A percentile compares a stretch with the other conserved stretches of the same genome.
phyloP scores from a whole-genome alignment of 1,284 basidiomycete species.

The Leccinum fuscescens region DNA sequence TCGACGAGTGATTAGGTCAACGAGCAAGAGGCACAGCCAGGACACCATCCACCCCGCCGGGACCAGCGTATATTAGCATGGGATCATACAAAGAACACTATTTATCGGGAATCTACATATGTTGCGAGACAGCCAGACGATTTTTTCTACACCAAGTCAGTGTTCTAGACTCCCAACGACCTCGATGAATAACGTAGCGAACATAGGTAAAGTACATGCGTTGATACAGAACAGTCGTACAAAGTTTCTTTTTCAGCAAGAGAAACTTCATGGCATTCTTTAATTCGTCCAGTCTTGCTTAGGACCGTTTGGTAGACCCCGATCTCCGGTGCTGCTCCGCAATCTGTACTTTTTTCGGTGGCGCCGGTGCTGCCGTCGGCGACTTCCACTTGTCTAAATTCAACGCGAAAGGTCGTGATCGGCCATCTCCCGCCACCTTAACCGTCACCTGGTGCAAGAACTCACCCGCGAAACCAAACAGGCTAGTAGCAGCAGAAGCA shows the following conservation, averaged over 20 bases:
- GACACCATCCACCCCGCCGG: not conserved
- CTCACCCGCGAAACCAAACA: conserved; percentile 28
- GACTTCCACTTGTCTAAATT: conserved; percentile 28
- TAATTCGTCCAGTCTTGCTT: not conserved
- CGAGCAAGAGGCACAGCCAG: not conserved
- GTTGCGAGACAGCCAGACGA: not conserved
- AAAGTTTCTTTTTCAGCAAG: not conserved
- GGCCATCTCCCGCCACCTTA: not conserved
- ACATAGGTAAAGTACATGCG: not conserved
- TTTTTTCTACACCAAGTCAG: not conserved
- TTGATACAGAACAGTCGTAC: conserved; percentile 4
- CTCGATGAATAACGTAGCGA: not conserved
- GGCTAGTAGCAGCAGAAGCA: not conserved
- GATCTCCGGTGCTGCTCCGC: conserved; percentile 10
- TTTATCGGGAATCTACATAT: not conserved
- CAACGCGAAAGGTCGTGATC: not conserved
- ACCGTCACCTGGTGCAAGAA: not conserved
- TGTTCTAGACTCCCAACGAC: not conserved
- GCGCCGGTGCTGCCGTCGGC: conserved; percentile 8
- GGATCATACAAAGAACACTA: not conserved
- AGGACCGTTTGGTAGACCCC: conserved; percentile 7
- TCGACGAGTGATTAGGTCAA: too few species aligned
- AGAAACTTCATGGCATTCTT: not conserved
- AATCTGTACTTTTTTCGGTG: conserved; percentile 22
- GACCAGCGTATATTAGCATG: not conserved